Evolutionary conservation across 1,284 basidiomycete species (phyloP).

Genomic region (Salmacisia buchloeana): DNA sequence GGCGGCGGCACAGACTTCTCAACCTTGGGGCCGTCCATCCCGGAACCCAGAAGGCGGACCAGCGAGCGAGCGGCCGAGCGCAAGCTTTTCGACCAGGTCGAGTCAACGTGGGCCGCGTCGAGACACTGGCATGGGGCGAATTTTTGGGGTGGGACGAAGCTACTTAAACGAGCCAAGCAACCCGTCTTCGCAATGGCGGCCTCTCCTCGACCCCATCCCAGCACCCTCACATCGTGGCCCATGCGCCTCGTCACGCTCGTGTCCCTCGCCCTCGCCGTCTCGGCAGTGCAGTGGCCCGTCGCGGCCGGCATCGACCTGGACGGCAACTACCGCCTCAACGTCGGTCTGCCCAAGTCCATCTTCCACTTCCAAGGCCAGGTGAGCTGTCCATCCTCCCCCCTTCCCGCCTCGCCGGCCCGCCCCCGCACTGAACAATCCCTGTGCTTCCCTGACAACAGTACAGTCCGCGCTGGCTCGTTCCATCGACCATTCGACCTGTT

Average conservation of each 20-base stretch:
- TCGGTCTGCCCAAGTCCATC: conserved; percentile 10
- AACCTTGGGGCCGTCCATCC: no score
- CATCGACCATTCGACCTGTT: neutral
- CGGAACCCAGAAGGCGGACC: no score
- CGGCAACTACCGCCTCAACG: conserved; percentile 12
- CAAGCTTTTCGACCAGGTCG: no score
- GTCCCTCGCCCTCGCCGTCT: neutral
- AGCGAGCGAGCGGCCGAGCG: no score
- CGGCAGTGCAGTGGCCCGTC: conserved; percentile 3
- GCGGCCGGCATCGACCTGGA: conserved; percentile 8
- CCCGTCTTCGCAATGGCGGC: no score
- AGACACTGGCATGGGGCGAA: no score
- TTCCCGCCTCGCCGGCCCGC: neutral
- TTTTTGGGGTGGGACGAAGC: no score
- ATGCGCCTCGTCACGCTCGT: neutral
- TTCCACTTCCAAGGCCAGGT: conserved; percentile 14
- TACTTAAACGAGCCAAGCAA: no score
- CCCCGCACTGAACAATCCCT: neutral
- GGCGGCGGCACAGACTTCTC: no score
- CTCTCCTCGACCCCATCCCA: no score
- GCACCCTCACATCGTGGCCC: no score
- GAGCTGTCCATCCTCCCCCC: neutral
- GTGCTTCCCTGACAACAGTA: conserved; percentile 8
- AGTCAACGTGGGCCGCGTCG: no score
- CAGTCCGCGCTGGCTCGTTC: conserved; percentile 15